phyloP scores from a whole-genome alignment of 345 rosid genomes.

The Xanthoceras sorbifolium region DNA sequence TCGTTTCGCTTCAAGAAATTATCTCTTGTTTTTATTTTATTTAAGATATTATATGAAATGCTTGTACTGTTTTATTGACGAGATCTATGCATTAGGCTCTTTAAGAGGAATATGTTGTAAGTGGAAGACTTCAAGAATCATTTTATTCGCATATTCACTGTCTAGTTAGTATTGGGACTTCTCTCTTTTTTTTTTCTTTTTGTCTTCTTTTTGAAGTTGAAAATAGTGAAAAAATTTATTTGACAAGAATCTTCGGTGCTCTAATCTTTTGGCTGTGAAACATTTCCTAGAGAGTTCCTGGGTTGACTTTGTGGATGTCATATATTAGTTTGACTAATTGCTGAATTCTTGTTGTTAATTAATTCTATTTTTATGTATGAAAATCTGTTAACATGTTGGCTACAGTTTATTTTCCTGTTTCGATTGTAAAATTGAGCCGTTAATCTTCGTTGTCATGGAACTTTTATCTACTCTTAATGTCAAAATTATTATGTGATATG shows the following conservation, averaged over 20 bases:
- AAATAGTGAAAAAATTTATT: background rate
- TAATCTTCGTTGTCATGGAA: background rate
- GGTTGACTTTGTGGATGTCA: background rate
- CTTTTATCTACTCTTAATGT: too few species aligned
- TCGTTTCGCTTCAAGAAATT: background rate
- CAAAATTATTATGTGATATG: too few species aligned
- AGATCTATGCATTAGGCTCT: background rate
- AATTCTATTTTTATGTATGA: background rate
- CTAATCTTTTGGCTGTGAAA: background rate
- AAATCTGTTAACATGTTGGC: background rate
- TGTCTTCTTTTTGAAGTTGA: too few species aligned
- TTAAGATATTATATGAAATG: background rate
- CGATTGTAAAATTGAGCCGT: background rate
- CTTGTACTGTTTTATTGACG: background rate
- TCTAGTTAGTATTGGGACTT: background rate
- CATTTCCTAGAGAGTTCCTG: background rate
- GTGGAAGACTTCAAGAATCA: background rate
- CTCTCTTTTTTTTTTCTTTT: too few species aligned
- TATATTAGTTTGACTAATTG: background rate
- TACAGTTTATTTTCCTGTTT: background rate
- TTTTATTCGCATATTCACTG: background rate
- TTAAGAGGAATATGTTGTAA: background rate
- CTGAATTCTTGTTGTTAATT: background rate
- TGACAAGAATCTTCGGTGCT: background rate
- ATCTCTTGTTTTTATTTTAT: background rate